Conservation (phyloP, 2,329 filamentous ascomycete genomes). For the Clonostachys rosea region DNA sequence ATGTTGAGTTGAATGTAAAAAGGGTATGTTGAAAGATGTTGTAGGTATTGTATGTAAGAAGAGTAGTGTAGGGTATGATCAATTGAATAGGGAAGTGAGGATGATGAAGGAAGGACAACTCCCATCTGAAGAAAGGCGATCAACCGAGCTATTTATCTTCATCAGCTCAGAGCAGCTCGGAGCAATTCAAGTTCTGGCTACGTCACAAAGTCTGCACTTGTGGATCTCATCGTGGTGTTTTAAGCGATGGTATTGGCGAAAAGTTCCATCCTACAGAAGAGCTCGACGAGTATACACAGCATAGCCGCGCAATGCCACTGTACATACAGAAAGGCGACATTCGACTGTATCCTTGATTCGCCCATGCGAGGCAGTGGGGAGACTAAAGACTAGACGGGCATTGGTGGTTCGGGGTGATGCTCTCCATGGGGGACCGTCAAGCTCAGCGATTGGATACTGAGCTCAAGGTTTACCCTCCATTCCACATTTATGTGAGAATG, state of each 20-base stretch:
- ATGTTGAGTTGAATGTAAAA: slow-evolving; percentile 5
- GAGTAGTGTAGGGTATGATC: background rate
- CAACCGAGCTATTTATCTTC: too few species aligned
- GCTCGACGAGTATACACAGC: background rate
- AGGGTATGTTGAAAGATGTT: background rate
- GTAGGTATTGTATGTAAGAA: background rate
- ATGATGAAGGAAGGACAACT: too few species aligned
- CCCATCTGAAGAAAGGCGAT: too few species aligned
- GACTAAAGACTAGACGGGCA: background rate
- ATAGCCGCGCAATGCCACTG: slow-evolving; percentile 1
- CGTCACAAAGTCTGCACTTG: background rate
- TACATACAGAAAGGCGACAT: background rate
- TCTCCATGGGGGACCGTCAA: background rate
- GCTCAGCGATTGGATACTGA: too few species aligned
- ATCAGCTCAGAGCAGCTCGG: too few species aligned
- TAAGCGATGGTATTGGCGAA: slow-evolving; percentile 1
- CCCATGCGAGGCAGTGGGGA: background rate
- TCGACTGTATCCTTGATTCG: slow-evolving; percentile 1
- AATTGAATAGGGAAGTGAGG: too few species aligned
- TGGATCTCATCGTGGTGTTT: background rate
- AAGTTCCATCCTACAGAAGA: background rate
- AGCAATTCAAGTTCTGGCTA: background rate
- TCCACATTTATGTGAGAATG: too few species aligned
- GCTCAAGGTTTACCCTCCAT: too few species aligned
- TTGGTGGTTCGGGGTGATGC: background rate